Base-by-base conservation (phyloP, 2,329 filamentous ascomycete genomes). In the Juglanconis juglandina region DNA sequence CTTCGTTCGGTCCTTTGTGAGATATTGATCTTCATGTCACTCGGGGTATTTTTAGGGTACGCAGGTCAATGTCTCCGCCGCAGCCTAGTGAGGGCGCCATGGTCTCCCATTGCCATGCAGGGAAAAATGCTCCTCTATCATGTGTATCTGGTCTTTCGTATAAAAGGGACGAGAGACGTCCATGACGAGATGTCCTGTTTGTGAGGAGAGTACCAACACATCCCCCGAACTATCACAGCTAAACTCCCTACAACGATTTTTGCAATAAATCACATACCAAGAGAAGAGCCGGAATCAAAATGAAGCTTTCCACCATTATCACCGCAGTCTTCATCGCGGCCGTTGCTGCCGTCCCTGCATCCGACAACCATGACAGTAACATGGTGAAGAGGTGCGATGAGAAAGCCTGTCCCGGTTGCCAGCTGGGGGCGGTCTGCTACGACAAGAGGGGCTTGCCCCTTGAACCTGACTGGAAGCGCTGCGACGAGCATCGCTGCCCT, bases 261-360 rank as follows among this genome's bases (percentile, higher is more conserved):
- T 17, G 17, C 17, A 17, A 17, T 17, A 17, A 17, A 1, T 17
- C 17, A 17, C 17, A 17, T 17, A 17, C 24, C 17, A 32, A n/a
- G 13, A 13, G 13, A 52, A 41, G 5, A 33, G 8, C 8, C 7
- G 2, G 2, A 37, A 13, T 7, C 11, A 46, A 1, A 30, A 60
- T 60, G 58, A 51, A 60, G 37, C 33, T 33, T 5, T 32, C 39
- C n/a, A 6, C 53, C 13, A 24, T 60, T 24, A 4, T 56, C 51
- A 42, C 52, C 37, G 30, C 52, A n/a, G 32, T 60, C 52, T 52
- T 60, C 47, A n/a, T 50, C 24, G n/a, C 46, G 7, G 34, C 53
- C 11, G 47, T 44, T n/a, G 24, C 42, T 24, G 35, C 39, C 14
- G 13, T 35, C 4, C 53, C 41, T 14, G 37, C 41, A 11, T 14